Conservation (phyloP, 2,329 filamentous ascomycete species). For the Arachnomyces sp. region DNA sequence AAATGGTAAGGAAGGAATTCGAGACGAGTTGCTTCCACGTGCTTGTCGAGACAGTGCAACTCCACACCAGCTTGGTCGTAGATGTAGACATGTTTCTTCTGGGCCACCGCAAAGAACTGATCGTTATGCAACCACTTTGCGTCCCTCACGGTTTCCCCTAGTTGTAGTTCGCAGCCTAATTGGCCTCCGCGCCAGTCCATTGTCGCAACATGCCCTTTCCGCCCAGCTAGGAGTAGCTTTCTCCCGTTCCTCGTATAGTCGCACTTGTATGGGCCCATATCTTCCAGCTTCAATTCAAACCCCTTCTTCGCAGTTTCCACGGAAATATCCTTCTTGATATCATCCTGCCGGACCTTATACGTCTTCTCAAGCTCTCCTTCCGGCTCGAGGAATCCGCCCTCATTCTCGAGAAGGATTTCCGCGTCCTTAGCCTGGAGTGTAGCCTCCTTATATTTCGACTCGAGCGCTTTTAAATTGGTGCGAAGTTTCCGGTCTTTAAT, state of each 20-base stretch:
- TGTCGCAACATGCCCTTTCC: constrained; percentile 89
- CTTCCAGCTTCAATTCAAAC: constrained; percentile 77
- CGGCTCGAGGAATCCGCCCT: constrained; percentile 74
- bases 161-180: constrained; percentile 80
- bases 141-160: constrained; percentile 84
- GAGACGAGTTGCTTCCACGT: constrained; percentile 84
- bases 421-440: constrained; percentile 83
- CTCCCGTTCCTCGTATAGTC: constrained; percentile 88
- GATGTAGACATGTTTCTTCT: constrained; percentile 95
- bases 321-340: constrained; percentile 65
- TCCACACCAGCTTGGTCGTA: constrained; percentile 89
- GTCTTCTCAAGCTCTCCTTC: constrained; percentile 84
- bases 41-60: constrained; percentile 81
- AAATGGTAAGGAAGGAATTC: constrained; percentile 97
- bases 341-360: constrained; percentile 83
- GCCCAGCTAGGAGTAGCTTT: constrained; percentile 73
- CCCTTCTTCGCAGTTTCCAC: constrained; percentile 84
- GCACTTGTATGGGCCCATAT: constrained; percentile 75
- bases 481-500: constrained; percentile 88
- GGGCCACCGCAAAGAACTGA: constrained; percentile 84
- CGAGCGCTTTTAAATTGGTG: constrained; percentile 66
- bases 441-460: constrained; percentile 74
- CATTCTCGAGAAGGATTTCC: constrained; percentile 86
- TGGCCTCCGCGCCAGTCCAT: constrained; percentile 96
- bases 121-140: constrained; percentile 91